Evolutionary conservation across 1,284 basidiomycete genomes (phyloP).

Genomic region (Rhodotorula sp.): DNA sequence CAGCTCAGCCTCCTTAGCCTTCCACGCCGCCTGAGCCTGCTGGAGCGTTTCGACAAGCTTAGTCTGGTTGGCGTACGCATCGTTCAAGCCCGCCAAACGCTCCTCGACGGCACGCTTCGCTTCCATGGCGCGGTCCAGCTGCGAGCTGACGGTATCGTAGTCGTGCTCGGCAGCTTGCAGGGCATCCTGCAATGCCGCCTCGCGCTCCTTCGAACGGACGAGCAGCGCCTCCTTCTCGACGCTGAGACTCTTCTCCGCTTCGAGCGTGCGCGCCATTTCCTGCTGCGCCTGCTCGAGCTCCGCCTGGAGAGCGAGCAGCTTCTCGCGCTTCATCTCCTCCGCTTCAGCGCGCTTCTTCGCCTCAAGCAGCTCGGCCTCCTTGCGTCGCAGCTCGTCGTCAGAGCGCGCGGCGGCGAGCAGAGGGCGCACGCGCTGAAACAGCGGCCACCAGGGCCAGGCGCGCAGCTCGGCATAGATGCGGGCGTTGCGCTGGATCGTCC

Average conservation of each 20-base stretch:
- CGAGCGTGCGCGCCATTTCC: conserved; percentile 75
- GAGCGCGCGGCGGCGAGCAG: conserved; percentile 86
- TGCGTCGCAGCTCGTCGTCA: conserved; percentile 86
- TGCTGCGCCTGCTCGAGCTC: conserved; percentile 75
- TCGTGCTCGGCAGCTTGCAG: conserved; percentile 72
- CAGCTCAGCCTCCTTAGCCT: conserved; percentile 65
- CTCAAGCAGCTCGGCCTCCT: conserved; percentile 79
- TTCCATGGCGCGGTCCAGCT: conserved; percentile 75
- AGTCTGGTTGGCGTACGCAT: conserved; percentile 37
- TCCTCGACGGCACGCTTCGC: conserved; percentile 46
- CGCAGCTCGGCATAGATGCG: conserved; percentile 81
- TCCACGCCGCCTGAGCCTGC: conserved; percentile 34
- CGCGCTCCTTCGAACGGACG: conserved; percentile 78
- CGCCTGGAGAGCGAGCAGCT: conserved; percentile 74
- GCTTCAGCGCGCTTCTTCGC: conserved; percentile 81
- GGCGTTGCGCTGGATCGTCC: conserved; percentile 92
- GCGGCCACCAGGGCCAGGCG: conserved; percentile 99
- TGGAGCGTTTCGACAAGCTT: conserved; percentile 37
- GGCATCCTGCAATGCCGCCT: conserved; percentile 81
- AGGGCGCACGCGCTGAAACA: conserved; percentile 90
- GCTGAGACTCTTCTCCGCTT: conserved; percentile 74
- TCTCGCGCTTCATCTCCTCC: conserved; percentile 74
- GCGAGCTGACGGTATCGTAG: conserved; percentile 77
- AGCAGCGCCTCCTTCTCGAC: conserved; percentile 84
- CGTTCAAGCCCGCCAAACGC: conserved; percentile 33